These are phyloP conservation scores for Leccinum subtestaceum DNA, from an alignment of 768 basidiomycete genomes.

Conservation along the genomic window DNA sequence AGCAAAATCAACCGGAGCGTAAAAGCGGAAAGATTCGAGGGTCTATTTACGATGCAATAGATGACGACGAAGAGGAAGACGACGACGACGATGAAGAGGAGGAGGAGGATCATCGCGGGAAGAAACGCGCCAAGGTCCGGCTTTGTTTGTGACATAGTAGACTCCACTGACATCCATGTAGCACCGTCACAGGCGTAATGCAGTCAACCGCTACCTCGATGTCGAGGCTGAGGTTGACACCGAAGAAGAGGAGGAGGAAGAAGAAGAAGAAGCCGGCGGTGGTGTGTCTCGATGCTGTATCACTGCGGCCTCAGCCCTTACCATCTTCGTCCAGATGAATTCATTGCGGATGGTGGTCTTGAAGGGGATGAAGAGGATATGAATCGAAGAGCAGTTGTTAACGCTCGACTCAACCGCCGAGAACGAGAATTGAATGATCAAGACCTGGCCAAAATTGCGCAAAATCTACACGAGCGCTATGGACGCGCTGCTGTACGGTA, in stretches of 20 bases:
- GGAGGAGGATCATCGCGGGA: conserved; percentile 43
- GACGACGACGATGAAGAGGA: conserved; percentile 50
- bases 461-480: conserved; percentile 77
- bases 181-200: conserved; percentile 65
- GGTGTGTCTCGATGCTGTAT: conserved; percentile 33
- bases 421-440: conserved; percentile 73
- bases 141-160: conserved; percentile 11
- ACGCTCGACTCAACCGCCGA: conserved; percentile 68
- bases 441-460: conserved; percentile 82
- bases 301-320: conserved; percentile 9
- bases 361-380: conserved; percentile 66
- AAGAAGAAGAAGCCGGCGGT: conserved; percentile 69
- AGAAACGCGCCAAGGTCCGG: conserved; percentile 60
- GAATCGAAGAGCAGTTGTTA: conserved; percentile 50
- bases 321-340: conserved; percentile 48
- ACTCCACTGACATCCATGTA: conserved; percentile 24
- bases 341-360: conserved; percentile 58
- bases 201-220: conserved; percentile 86
- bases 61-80: conserved; percentile 48
- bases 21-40: conserved; percentile 27
- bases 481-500: conserved; percentile 67
- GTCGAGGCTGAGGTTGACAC: conserved; percentile 95
- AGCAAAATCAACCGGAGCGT: conserved; percentile 19
- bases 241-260: conserved; percentile 94
- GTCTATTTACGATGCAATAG: conserved; percentile 37